A percentile compares a stretch with the other conserved stretches of the same genome.
Evolutionary conservation across 139 green algal genomes (phyloP).

Genomic region (Chlamydomonas applanata): DNA sequence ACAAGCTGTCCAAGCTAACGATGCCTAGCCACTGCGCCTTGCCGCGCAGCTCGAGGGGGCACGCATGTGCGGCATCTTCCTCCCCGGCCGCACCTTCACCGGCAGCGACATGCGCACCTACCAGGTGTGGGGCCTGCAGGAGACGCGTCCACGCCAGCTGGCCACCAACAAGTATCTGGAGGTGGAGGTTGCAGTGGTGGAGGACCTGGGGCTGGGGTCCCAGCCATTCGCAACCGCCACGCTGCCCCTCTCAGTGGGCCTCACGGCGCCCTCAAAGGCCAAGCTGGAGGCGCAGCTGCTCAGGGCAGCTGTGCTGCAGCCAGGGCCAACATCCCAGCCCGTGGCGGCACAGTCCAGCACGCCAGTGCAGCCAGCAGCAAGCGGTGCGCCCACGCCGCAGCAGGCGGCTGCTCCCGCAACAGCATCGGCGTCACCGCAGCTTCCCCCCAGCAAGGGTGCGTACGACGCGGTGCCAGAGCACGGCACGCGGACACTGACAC

Average conservation of each 20-base stretch:
- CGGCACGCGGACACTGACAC: neutral
- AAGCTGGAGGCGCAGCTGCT: too few relatives aligned
- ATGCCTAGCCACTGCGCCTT: neutral
- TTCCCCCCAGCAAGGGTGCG: neutral
- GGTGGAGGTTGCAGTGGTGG: neutral
- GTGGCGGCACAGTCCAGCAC: neutral
- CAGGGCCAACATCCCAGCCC: too few relatives aligned
- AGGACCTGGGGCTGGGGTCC: neutral
- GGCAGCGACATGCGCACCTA: neutral
- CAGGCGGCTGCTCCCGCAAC: too few relatives aligned
- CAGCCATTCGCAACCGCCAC: neutral
- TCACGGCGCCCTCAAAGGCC: neutral
- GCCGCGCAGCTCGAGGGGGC: slow-evolving; percentile 3
- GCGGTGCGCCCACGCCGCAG: too few relatives aligned
- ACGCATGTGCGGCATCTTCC: neutral
- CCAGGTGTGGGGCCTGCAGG: slow-evolving; percentile 11
- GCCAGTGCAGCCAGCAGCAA: too few relatives aligned
- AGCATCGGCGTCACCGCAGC: too few relatives aligned
- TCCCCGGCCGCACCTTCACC: neutral
- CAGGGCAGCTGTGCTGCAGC: too few relatives aligned
- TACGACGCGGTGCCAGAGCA: neutral
- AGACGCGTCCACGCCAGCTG: neutral
- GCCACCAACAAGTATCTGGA: slow-evolving; percentile 7
- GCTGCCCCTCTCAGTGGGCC: neutral
- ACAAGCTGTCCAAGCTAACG: too few relatives aligned